Conservation (phyloP, 805 yeast species). For the Candida taoyuanica region DNA sequence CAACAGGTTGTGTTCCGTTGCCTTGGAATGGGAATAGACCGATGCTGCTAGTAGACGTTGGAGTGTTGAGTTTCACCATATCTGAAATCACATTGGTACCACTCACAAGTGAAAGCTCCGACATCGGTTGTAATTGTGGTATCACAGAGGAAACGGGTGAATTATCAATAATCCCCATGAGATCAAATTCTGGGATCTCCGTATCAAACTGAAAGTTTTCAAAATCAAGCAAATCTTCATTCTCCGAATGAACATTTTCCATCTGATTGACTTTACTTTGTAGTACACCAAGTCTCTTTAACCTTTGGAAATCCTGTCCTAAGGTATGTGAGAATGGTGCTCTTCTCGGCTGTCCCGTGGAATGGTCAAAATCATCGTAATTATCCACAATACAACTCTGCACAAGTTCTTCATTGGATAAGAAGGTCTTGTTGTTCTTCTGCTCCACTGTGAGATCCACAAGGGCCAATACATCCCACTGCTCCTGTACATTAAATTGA, state of each 20-base stretch:
- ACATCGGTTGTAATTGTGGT: constrained; percentile 23
- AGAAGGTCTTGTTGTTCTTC: constrained; percentile 39
- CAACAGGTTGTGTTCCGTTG: no score
- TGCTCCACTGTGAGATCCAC: constrained; percentile 44
- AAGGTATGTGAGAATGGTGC: constrained; percentile 26
- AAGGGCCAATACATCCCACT: constrained; percentile 55
- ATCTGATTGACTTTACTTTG: constrained; percentile 8
- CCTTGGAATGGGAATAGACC: no score
- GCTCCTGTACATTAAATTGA: constrained; percentile 43
- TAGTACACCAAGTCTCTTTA: constrained; percentile 22
- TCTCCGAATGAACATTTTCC: not conserved
- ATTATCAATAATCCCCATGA: not conserved
- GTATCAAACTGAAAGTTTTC: constrained; percentile 10
- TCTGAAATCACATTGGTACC: no score
- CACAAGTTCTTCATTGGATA: constrained; percentile 57
- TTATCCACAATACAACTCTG: constrained; percentile 53
- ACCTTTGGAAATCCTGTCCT: constrained; percentile 24
- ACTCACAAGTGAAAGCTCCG: constrained; percentile 14
- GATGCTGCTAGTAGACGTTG: no score
- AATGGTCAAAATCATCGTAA: constrained; percentile 22
- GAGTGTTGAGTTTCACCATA: no score
- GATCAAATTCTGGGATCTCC: constrained; percentile 8
- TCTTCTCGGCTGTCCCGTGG: constrained; percentile 16
- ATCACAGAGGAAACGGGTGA: constrained; percentile 3
- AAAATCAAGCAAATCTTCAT: constrained; percentile 6